phyloP scores from a whole-genome alignment of 2,329 filamentous ascomycete species.

The Volutella citrinella region DNA sequence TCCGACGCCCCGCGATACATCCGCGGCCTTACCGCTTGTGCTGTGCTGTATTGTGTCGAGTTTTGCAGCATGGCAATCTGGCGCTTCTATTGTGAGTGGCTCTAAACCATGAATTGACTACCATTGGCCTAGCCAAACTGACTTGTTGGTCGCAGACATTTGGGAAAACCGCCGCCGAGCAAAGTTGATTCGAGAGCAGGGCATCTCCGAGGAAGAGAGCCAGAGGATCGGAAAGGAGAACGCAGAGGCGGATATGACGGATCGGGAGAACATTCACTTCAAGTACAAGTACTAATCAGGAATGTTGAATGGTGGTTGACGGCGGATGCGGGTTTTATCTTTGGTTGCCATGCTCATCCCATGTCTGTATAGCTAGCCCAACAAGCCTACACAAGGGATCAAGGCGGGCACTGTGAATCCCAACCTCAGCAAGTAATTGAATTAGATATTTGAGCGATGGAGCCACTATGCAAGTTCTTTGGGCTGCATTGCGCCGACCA shows the following conservation, averaged over 20 bases:
- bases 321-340: too few relatives aligned
- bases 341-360: too few relatives aligned
- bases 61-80: constrained; percentile 22
- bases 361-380: too few relatives aligned
- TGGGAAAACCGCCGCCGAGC: constrained; percentile 24
- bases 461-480: too few relatives aligned
- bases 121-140: not conserved
- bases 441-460: too few relatives aligned
- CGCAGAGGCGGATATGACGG: constrained; percentile 24
- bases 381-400: too few relatives aligned
- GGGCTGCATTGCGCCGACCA: too few relatives aligned
- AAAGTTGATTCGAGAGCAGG: constrained; percentile 17
- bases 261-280: constrained; percentile 23
- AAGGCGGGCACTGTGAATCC: too few relatives aligned
- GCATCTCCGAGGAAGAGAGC: constrained; percentile 24
- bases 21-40: constrained; percentile 18
- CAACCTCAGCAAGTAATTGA: not conserved
- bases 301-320: too few relatives aligned
- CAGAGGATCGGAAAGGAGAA: constrained; percentile 22
- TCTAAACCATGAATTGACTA: too few relatives aligned
- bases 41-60: constrained; percentile 23
- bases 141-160: constrained; percentile 14
- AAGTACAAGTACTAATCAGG: constrained; percentile 17
- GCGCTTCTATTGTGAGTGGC: constrained; percentile 26
- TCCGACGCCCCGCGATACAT: constrained; percentile 19